phyloP scores from a whole-genome alignment of 768 basidiomycete species.

The Mycena maculata region DNA sequence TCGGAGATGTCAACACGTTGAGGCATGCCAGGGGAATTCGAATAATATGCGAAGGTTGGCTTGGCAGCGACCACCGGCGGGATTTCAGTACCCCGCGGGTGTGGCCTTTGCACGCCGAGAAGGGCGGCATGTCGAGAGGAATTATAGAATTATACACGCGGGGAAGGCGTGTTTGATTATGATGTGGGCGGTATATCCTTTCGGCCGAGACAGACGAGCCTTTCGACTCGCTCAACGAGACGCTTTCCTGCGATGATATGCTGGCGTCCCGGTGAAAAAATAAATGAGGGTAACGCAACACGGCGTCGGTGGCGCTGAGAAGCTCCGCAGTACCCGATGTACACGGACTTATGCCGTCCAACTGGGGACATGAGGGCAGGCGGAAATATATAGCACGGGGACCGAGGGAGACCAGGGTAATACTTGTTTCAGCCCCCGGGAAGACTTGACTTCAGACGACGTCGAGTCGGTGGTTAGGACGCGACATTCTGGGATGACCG shows the following conservation, averaged over 20 bases:
- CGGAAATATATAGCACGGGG: not conserved
- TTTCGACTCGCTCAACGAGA: not conserved
- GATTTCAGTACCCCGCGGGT: not conserved
- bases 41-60: not conserved
- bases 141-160: conserved; percentile 25
- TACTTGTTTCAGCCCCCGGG: not conserved
- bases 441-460: not conserved
- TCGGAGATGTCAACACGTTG: not conserved
- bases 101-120: conserved; percentile 19
- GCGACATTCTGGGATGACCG: not conserved
- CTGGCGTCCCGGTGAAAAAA: not conserved
- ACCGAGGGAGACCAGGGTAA: not conserved
- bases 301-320: conserved; percentile 20
- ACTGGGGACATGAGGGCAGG: not conserved
- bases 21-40: too few relatives aligned
- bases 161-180: conserved; percentile 16
- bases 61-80: not conserved
- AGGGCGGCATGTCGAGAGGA: not conserved
- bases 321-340: not conserved
- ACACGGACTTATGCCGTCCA: not conserved
- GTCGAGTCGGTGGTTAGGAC: not conserved
- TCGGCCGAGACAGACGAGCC: conserved; percentile 1
- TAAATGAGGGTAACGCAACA: not conserved
- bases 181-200: conserved; percentile 11
- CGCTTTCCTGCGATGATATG: conserved; percentile 1